A percentile compares a stretch with the other conserved stretches of the same genome.
Evolutionary conservation across 2,329 filamentous ascomycete genomes (phyloP).

Genomic region (Intubia oerlemansii): DNA sequence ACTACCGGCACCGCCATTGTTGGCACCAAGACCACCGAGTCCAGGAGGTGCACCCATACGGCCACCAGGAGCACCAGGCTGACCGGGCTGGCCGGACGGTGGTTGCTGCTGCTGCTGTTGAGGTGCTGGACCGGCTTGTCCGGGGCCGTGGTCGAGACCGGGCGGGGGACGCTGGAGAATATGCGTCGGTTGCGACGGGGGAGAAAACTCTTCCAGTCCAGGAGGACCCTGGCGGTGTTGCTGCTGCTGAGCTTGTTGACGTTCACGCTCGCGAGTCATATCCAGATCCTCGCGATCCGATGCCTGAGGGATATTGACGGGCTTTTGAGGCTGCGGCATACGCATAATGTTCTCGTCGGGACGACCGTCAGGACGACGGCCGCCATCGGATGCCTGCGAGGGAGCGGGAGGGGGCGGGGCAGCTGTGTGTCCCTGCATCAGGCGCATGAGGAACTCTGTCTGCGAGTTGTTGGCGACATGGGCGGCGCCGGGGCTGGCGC

Average conservation of each 20-base stretch:
- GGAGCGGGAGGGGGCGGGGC: no score
- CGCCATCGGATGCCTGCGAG: no score
- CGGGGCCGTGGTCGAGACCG: constrained; percentile 34
- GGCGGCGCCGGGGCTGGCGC: background rate
- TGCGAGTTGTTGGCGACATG: constrained; percentile 42
- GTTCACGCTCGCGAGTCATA: constrained; percentile 13
- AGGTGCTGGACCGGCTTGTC: no score
- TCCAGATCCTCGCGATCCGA: constrained; percentile 29
- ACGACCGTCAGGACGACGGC: constrained; percentile 28
- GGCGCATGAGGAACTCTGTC: constrained; percentile 65
- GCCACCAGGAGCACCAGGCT: no score
- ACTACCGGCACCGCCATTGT: no score
- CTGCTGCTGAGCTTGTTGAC: constrained; percentile 11
- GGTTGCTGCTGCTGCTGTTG: no score
- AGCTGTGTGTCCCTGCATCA: constrained; percentile 42
- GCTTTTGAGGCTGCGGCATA: constrained; percentile 28
- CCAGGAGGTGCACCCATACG: no score
- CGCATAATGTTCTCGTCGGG: constrained; percentile 31
- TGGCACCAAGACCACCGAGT: no score
- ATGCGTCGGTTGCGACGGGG: constrained; percentile 34
- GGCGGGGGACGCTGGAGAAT: constrained; percentile 42
- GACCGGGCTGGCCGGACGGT: no score
- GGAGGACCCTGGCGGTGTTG: constrained; percentile 19
- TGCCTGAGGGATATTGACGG: constrained; percentile 23
- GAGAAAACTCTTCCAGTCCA: constrained; percentile 12